Evolutionary conservation across 257 asterid genomes (phyloP), one percentile per base, ranked within the genome.

Genomic region (Penstemon eatonii): DNA sequence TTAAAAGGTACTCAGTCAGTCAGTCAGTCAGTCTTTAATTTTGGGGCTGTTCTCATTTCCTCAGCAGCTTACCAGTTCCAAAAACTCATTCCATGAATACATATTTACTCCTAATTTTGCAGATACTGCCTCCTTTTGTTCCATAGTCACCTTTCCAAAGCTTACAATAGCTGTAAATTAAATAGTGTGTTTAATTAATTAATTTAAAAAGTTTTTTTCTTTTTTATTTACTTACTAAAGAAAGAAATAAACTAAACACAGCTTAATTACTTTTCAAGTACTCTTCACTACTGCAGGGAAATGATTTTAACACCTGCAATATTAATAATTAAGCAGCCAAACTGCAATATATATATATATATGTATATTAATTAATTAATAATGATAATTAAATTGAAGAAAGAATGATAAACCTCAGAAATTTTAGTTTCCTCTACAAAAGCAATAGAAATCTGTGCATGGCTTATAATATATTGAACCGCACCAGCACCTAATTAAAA

Each of bases 61-160:
- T 25, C 33, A 25, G 33, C 2, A 0, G 76, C 79, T 75, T 77
- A 87, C 96, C 91, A 90, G 81, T 63, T 71, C 80, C 82, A 90
- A 65, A 82, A 90, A 90, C 42, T 90, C 96, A 61, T 82, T 83
- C 97, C 97, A 90, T 52, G 94, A 80, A 73, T 81, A 86, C 36
- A 90, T 43, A 12, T 81, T 51, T 58, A 84, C 66, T 47, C 87
- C 87, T 69, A 79, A 86, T 51, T 73, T 73, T 59, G 38, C 83
- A 50, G 92, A 86, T 18, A 15, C 18, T 15, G 59, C 67, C 40
- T 80, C 80, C 82, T 74, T 86, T 37, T 88, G 90, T 43, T 83
- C 92, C 59, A 19, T 50, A 50, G 80, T 74, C 38, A 82, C 86
- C 70, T 80, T 80, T 68, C 95, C 93, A 49, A 90, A 87, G 85